Percentiles rank a stretch among this genome's conserved stretches.
Conservation (phyloP, 2,329 filamentous ascomycete species). For the Neofusicoccum ribis region DNA sequence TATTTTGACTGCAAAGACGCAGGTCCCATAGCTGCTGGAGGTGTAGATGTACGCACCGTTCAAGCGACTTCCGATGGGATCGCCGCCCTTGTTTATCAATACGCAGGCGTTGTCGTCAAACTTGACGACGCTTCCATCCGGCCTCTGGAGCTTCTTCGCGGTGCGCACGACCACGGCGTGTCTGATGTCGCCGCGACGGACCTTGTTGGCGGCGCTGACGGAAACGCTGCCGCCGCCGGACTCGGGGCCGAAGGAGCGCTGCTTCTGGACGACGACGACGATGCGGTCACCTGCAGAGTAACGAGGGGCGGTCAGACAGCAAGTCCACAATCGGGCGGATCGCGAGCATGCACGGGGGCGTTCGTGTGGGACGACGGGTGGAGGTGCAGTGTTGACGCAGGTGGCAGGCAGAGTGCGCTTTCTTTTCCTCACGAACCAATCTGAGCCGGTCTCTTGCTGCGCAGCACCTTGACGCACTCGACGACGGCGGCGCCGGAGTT, state of each 20-base stretch:
- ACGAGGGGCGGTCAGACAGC: background rate
- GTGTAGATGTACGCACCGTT: conserved; percentile 57
- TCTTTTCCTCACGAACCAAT: conserved; percentile 65
- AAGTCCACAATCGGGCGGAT: background rate
- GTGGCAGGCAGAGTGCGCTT: background rate
- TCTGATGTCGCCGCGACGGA: conserved; percentile 92
- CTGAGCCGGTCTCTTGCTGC: conserved; percentile 82
- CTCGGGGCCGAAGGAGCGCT: conserved; percentile 74
- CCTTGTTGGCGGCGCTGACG: conserved; percentile 79
- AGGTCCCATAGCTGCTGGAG: conserved; percentile 27
- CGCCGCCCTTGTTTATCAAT: conserved; percentile 92
- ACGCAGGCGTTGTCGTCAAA: conserved; percentile 99
- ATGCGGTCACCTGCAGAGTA: conserved; percentile 78
- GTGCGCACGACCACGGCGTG: conserved; percentile 96
- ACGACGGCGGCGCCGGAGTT: conserved; percentile 97
- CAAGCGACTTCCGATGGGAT: conserved; percentile 89
- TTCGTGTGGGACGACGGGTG: background rate
- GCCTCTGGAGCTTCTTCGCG: conserved; percentile 79
- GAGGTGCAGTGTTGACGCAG: conserved; percentile 3
- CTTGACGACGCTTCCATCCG: conserved; percentile 84
- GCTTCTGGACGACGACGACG: conserved; percentile 96
- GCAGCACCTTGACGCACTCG: conserved; percentile 91
- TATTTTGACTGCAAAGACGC: background rate
- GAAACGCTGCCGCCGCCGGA: conserved; percentile 71
- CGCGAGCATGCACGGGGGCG: background rate